Evolutionary conservation across 345 rosid species (phyloP), one percentile per base, ranked within the genome.

Genomic region (Eutrema yunnanense): DNA sequence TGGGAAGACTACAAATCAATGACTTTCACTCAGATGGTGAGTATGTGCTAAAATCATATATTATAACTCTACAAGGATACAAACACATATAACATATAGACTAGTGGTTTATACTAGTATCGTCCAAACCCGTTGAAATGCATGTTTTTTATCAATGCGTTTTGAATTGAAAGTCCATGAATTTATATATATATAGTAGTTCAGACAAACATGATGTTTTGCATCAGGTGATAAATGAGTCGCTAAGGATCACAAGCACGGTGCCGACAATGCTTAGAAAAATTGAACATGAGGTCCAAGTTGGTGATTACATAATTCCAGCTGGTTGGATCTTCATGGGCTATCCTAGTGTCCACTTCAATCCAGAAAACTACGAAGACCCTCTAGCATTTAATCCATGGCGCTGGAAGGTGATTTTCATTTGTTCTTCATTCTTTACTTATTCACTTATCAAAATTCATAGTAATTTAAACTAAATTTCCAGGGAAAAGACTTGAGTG

Each of bases 1-100:
- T 55, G 77, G 77, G 71, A 73, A 65, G 65, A 73, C 1, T 73
- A 73, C 55, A 73, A 73, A 65, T 64, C 77, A 30, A 73, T 73
- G 77, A 65, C 71, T n/a, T 73, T 73, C 71, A 73, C 77, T 5
- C 57, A 65, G 1, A 73, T 73, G 77, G 77, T 72, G 1, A 71
- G 67, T 49, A 42, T 4, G 9, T 53, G 4, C 19, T 19, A 30
- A 52, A 26, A 51, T 51, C 29, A 51, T 51, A 51, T 27, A 13
- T 2, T 51, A 10, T 27, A 11, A 51, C 32, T 40, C 9, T 3
- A 32, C 34, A 26, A 26, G 55, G 55, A 27, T 26, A 51, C 33
- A 26, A 26, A 22, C 10, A 26, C 54, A 16, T 2, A 48, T 22
- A 22, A 48, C 29, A 8, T 19, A 42, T 22, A 9, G 13, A 9